These are phyloP conservation scores for Striga hermonthica DNA, from an alignment of 305 asterid genomes.

Conservation along the genomic window DNA sequence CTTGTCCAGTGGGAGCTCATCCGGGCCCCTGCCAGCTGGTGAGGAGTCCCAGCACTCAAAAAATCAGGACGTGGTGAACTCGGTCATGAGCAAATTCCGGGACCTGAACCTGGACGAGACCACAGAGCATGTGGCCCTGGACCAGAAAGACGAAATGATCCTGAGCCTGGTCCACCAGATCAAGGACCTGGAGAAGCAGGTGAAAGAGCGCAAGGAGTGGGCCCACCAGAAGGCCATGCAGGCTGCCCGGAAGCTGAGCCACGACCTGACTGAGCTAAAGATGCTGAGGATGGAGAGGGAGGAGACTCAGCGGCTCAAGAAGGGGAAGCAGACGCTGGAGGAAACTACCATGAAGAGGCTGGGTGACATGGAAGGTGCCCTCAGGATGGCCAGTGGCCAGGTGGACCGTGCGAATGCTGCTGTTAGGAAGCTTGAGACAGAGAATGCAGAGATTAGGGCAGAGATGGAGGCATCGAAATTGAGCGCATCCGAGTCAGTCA, in stretches of 20 bases:
- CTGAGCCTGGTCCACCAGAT: constrained; percentile 67
- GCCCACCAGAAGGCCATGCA: constrained; percentile 94
- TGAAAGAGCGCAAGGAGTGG: constrained; percentile 85
- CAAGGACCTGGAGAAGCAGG: constrained; percentile 75
- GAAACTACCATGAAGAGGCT: constrained; percentile 62
- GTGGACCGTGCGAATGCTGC: constrained; percentile 85
- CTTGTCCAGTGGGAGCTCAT: constrained; percentile 45
- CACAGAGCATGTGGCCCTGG: constrained; percentile 52
- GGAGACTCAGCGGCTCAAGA: constrained; percentile 70
- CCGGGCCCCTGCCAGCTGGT: constrained; percentile 33
- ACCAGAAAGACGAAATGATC: constrained; percentile 75
- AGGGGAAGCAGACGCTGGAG: constrained; percentile 69
- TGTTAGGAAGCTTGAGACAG: constrained; percentile 74
- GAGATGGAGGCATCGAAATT: constrained; percentile 84
- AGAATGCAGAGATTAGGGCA: constrained; percentile 80
- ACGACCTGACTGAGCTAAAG: constrained; percentile 84
- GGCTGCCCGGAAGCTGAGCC: constrained; percentile 87
- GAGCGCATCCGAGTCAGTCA: constrained; percentile 77
- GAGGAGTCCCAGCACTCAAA: constrained; percentile 48
- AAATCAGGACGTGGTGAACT: constrained; percentile 79
- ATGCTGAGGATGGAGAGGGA: constrained; percentile 83
- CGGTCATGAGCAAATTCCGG: constrained; percentile 71
- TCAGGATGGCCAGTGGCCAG: constrained; percentile 80
- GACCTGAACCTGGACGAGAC: constrained; percentile 84
- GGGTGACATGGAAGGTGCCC: constrained; percentile 67